phyloP scores from a whole-genome alignment of 495 filamentous ascomycete genomes.

The Neurospora sp. region DNA sequence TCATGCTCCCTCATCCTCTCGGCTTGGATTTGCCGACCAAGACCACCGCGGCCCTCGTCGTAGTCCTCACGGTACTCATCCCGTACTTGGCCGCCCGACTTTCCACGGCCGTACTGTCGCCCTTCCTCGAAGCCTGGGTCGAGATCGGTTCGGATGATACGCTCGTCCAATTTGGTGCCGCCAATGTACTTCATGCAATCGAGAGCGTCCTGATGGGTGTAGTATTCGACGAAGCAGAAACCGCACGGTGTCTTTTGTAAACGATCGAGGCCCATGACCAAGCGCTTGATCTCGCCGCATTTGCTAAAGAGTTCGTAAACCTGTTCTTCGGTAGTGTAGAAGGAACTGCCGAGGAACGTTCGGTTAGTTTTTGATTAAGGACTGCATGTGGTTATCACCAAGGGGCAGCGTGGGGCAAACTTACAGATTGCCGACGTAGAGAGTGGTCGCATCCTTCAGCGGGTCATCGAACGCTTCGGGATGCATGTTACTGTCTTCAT shows the following conservation, averaged over 20 bases:
- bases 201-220: constrained; percentile 89
- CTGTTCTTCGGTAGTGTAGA: constrained; percentile 98
- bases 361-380: background rate
- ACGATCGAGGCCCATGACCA: constrained; percentile 97
- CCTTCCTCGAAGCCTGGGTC: constrained; percentile 95
- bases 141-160: constrained; percentile 91
- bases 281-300: constrained; percentile 93
- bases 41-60: constrained; percentile 84
- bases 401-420: constrained; percentile 16
- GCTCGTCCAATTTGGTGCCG: constrained; percentile 96
- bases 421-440: constrained; percentile 96
- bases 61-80: constrained; percentile 97
- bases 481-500: constrained; percentile 34
- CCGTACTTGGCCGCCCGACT: constrained; percentile 91
- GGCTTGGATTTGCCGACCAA: constrained; percentile 52
- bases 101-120: constrained; percentile 80
- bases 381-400: background rate
- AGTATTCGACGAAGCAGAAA: constrained; percentile 99
- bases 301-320: constrained; percentile 96
- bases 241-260: constrained; percentile 97
- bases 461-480: constrained; percentile 56
- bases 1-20: constrained; percentile 53
- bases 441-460: constrained; percentile 78
- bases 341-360: constrained; percentile 53
- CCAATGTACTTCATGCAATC: constrained; percentile 98